Evolutionary conservation across 2,329 filamentous ascomycete species (phyloP).

Genomic region (Epichloe glyceriae): DNA sequence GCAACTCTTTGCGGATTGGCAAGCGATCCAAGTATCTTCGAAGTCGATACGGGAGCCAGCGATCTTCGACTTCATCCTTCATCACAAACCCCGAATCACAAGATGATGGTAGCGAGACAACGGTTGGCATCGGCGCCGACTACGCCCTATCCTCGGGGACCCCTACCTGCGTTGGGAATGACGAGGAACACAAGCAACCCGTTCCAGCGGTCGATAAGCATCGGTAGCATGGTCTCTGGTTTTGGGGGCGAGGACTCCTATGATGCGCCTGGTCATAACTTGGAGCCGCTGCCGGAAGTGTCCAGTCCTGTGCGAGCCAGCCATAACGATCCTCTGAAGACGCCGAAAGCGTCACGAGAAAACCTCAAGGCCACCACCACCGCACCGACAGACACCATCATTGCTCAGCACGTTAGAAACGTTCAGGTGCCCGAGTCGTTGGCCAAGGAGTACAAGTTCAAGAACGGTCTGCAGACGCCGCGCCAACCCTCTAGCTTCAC

Average conservation of each 20-base stretch:
- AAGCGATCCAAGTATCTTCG: constrained; percentile 45
- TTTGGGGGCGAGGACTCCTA: constrained; percentile 45
- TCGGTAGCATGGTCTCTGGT: constrained; percentile 74
- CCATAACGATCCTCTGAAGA: constrained; percentile 43
- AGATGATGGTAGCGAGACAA: constrained; percentile 60
- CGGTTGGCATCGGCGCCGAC: constrained; percentile 54
- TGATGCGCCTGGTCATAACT: constrained; percentile 30
- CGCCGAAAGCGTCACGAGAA: constrained; percentile 51
- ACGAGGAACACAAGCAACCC: constrained; percentile 38
- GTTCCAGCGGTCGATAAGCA: constrained; percentile 65
- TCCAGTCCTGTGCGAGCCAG: constrained; percentile 27
- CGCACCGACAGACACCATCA: constrained; percentile 73
- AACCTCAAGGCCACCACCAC: constrained; percentile 27
- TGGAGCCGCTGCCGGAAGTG: constrained; percentile 37
- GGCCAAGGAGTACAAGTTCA: constrained; percentile 71
- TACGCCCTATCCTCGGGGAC: constrained; percentile 79
- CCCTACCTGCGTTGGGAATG: constrained; percentile 43
- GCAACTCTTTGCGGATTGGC: constrained; percentile 29
- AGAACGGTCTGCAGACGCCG: constrained; percentile 51
- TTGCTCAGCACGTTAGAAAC: constrained; percentile 77
- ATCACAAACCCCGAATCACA: constrained; percentile 38
- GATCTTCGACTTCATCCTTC: constrained; percentile 48
- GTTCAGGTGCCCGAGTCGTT: constrained; percentile 85
- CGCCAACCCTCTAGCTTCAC: constrained; percentile 33
- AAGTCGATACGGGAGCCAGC: constrained; percentile 43